These are phyloP conservation scores for Erodium trifolium DNA, from an alignment of 441 rosid genomes.

Conservation along the genomic window DNA sequence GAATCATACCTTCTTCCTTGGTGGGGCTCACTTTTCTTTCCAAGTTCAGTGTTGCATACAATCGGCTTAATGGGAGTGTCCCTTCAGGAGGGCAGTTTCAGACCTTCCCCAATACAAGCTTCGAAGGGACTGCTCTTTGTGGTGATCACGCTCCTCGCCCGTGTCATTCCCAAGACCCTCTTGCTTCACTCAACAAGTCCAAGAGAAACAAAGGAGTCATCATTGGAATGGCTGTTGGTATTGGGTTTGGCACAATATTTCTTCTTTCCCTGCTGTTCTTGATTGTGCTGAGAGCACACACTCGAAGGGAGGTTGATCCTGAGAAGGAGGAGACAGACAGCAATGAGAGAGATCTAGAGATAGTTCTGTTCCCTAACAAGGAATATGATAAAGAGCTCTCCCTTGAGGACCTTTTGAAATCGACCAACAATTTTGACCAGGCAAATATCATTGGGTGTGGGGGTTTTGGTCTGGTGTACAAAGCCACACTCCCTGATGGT, in stretches of 20 bases:
- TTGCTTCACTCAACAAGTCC: constrained; percentile 19
- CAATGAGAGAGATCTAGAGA: constrained; percentile 35
- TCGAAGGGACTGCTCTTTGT: constrained; percentile 63
- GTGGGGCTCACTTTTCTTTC: constrained; percentile 55
- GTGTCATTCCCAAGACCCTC: constrained; percentile 8
- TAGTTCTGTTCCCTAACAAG: constrained; percentile 55
- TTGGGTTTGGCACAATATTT: constrained; percentile 39
- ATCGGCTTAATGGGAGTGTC: constrained; percentile 51
- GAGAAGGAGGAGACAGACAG: constrained; percentile 42
- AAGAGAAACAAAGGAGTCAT: constrained; percentile 26
- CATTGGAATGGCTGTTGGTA: constrained; percentile 49
- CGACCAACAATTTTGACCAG: constrained; percentile 59
- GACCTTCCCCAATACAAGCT: constrained; percentile 75
- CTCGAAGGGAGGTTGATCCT: constrained; percentile 58
- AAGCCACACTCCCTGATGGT: constrained; percentile 53
- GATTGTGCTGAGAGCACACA: constrained; percentile 43
- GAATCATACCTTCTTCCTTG: constrained; percentile 47
- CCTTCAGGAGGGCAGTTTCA: constrained; percentile 62
- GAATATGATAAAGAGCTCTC: constrained; percentile 41
- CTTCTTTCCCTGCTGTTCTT: constrained; percentile 34
- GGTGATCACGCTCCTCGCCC: constrained; percentile 47
- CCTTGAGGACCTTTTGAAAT: constrained; percentile 50
- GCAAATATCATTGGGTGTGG: constrained; percentile 72
- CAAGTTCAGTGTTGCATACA: constrained; percentile 54
- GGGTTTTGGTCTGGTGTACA: constrained; percentile 73